phyloP scores from a whole-genome alignment of 805 yeast genomes.

The Ogataea chonburiensis region DNA sequence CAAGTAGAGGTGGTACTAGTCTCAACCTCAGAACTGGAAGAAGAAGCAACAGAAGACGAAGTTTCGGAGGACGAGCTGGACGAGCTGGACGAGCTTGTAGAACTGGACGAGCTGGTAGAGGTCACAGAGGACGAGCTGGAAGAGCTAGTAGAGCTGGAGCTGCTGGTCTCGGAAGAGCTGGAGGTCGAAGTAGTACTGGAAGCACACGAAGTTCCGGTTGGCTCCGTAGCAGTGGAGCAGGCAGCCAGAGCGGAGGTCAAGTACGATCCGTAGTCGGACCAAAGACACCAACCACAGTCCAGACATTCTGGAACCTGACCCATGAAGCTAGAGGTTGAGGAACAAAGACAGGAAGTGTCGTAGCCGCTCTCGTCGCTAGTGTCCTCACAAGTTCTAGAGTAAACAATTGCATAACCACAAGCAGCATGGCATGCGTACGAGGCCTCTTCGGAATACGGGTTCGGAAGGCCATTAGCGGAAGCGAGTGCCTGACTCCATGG shows the following conservation, averaged over 20 bases:
- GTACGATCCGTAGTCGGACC: conserved; percentile 37
- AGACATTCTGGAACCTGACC: conserved; percentile 34
- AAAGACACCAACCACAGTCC: conserved; percentile 42
- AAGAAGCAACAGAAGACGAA: conserved; percentile 18
- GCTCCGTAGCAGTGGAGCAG: conserved; percentile 34
- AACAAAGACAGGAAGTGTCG: conserved; percentile 35
- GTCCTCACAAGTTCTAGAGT: conserved; percentile 29
- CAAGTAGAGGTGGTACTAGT: too few species aligned
- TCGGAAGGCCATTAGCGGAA: neutral
- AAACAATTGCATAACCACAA: conserved; percentile 36
- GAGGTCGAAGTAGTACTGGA: conserved; percentile 8
- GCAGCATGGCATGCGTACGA: conserved; percentile 34
- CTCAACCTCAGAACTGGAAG: conserved; percentile 14
- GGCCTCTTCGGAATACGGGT: conserved; percentile 26
- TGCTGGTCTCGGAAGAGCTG: neutral
- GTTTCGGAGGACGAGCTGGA: conserved; percentile 15
- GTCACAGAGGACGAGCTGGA: conserved; percentile 11
- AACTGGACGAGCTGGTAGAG: conserved; percentile 11
- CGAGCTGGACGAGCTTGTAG: conserved; percentile 8
- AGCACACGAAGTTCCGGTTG: conserved; percentile 38
- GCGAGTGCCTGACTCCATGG: neutral
- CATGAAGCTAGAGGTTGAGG: conserved; percentile 27
- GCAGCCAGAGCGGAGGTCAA: conserved; percentile 33
- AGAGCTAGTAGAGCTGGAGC: neutral
- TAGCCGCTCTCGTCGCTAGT: conserved; percentile 30